Evolutionary conservation across 345 rosid species (phyloP).

Genomic region (Murraya koenigii): DNA sequence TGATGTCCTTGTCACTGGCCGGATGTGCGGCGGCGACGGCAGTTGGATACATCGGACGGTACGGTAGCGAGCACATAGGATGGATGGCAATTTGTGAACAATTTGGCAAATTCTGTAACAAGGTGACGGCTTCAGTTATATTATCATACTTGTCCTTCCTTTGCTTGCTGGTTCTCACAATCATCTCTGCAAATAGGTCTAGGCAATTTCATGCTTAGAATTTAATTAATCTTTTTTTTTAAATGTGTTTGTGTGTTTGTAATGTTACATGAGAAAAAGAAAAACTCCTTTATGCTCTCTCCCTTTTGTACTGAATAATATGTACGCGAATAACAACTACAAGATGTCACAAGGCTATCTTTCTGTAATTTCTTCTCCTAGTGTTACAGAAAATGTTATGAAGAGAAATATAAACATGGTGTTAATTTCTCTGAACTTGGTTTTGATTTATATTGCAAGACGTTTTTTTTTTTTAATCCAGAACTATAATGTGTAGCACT

Average conservation of each 20-base stretch:
- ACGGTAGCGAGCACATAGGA: constrained; percentile 56
- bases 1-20: constrained; percentile 42
- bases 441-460: too few relatives aligned
- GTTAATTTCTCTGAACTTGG: not conserved
- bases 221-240: not conserved
- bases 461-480: too few relatives aligned
- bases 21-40: constrained; percentile 56
- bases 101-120: constrained; percentile 44
- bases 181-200: constrained; percentile 46
- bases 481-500: too few relatives aligned
- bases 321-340: not conserved
- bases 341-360: not conserved
- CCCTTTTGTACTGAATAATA: not conserved
- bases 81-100: constrained; percentile 65
- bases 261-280: not conserved
- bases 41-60: constrained; percentile 47
- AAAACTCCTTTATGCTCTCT: not conserved
- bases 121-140: constrained; percentile 26
- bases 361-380: not conserved
- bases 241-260: not conserved
- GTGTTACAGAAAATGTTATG: not conserved
- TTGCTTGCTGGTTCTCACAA: constrained; percentile 42
- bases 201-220: constrained; percentile 28
- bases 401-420: not conserved
- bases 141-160: constrained; percentile 35